Evolutionary conservation across 2,329 filamentous ascomycete genomes (phyloP).

Genomic region (Aspergillus sp.): DNA sequence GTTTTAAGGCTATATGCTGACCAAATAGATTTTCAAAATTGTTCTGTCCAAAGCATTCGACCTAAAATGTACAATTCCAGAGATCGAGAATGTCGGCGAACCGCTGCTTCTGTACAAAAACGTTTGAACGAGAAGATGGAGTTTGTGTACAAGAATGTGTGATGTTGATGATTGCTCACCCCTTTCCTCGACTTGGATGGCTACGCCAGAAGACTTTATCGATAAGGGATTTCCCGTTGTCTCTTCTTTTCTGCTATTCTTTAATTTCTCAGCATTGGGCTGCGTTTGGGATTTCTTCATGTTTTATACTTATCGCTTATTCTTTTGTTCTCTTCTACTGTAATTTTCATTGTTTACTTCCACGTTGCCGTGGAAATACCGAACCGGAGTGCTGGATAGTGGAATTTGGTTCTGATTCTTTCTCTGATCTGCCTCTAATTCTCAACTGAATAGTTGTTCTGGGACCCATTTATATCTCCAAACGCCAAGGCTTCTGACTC

Average conservation of each 20-base stretch:
- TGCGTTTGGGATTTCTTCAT: constrained; percentile 13
- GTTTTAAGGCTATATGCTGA: constrained; percentile 18
- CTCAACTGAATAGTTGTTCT: neutral
- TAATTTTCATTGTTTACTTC: constrained; percentile 9
- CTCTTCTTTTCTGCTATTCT: constrained; percentile 7
- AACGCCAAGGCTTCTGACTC: neutral
- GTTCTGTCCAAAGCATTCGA: constrained; percentile 98
- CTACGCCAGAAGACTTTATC: neutral
- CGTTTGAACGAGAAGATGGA: constrained; percentile 19
- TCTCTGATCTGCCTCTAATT: neutral
- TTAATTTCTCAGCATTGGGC: constrained; percentile 16
- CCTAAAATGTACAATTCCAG: constrained; percentile 96
- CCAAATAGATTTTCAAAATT: constrained; percentile 90
- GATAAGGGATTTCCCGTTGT: constrained; percentile 1
- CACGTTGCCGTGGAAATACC: constrained; percentile 16
- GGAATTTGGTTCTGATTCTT: neutral
- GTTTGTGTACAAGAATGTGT: constrained; percentile 32
- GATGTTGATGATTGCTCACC: constrained; percentile 26
- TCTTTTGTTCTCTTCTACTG: constrained; percentile 2
- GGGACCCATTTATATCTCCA: too few species aligned
- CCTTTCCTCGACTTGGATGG: constrained; percentile 2
- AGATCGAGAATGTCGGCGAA: constrained; percentile 97
- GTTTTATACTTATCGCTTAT: neutral
- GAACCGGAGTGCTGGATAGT: neutral
- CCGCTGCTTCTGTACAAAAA: constrained; percentile 84